phyloP scores from a whole-genome alignment of 805 yeast genomes.

The Saccharomycopsis synnaedendra region DNA sequence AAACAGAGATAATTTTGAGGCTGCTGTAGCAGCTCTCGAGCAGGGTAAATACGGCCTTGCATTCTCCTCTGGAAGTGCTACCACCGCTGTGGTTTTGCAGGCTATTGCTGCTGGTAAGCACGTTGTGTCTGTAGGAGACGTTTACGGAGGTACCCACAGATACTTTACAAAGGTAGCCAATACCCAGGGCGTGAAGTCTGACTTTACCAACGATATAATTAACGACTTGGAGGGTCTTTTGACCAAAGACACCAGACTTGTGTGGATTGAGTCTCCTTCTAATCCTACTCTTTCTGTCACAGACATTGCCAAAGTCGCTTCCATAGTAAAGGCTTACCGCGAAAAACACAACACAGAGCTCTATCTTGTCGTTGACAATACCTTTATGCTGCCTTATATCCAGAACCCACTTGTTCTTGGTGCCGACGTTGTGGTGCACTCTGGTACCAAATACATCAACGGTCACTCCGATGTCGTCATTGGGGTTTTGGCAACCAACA shows the following conservation, averaged over 20 bases:
- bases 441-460: constrained; percentile 82
- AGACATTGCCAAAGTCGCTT: constrained; percentile 54
- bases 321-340: constrained; percentile 31
- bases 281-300: constrained; percentile 79
- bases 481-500: constrained; percentile 71
- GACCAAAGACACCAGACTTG: constrained; percentile 54
- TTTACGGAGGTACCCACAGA: constrained; percentile 87
- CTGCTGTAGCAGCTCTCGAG: constrained; percentile 70
- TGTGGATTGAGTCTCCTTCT: constrained; percentile 85
- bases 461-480: constrained; percentile 90
- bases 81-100: constrained; percentile 69
- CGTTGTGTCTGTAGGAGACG: constrained; percentile 72
- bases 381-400: constrained; percentile 78
- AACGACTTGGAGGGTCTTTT: constrained; percentile 45
- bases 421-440: constrained; percentile 81
- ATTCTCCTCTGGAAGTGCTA: constrained; percentile 77
- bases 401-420: constrained; percentile 77
- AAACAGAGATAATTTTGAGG: constrained; percentile 72
- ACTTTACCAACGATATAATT: constrained; percentile 56
- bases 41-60: constrained; percentile 68
- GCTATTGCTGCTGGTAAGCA: constrained; percentile 62
- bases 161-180: constrained; percentile 79
- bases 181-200: constrained; percentile 62
- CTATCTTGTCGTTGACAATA: constrained; percentile 72
- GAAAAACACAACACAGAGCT: constrained; percentile 36